Base-by-base conservation (phyloP, 306 rosid genomes). In the Oemleria cerasiformis region DNA sequence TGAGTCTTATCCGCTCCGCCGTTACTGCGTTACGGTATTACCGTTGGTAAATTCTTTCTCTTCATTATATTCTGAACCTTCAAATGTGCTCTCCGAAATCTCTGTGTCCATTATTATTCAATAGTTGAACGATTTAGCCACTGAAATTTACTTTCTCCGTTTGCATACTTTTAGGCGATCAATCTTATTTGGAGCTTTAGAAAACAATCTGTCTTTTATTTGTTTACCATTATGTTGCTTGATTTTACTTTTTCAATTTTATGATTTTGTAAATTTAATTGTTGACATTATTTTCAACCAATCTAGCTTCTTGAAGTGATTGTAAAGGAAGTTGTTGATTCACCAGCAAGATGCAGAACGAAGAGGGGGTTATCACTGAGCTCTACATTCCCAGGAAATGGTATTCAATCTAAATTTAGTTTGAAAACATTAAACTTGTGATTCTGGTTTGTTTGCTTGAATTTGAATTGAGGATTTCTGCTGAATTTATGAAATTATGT, bases 341-440 rank as follows among this genome's bases (percentile, higher is more conserved):
- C 56, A 5, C 21, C 16, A 17, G 56, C 73, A 77, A 69, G 41
- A 83, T 83, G 87, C 82, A 83, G 71, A 83, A 83, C 82, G 82
- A 83, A 42, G 76, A 77, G 57, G 84, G 84, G n/a, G 72, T 70
- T 19, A 80, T 83, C 58, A 83, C 82, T 0, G 78, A 80, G 80
- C 84, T 83, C 13, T 80, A 83, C 78, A 80, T 83, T 71, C 87
- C 82, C 57, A 70, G 82, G 64, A 83, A 83, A 71, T 83, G 82
- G 78, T 76, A 38, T 11, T 44, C 9, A 20, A 20, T 50, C 49
- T 53, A 11, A 13, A 10, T 47, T 47, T 47, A 4, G 15, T 47
- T 8, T 12, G 5, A 47, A 47, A 47, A 47, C 49, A 45, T 45
- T 0, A 5, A 4, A n/a, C 1, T 2, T 55, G 42, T 5, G 5